These are phyloP conservation scores for Rhizophagus prolifer DNA, from an alignment of 192 early-diverging fungal species.

Conservation along the genomic window DNA sequence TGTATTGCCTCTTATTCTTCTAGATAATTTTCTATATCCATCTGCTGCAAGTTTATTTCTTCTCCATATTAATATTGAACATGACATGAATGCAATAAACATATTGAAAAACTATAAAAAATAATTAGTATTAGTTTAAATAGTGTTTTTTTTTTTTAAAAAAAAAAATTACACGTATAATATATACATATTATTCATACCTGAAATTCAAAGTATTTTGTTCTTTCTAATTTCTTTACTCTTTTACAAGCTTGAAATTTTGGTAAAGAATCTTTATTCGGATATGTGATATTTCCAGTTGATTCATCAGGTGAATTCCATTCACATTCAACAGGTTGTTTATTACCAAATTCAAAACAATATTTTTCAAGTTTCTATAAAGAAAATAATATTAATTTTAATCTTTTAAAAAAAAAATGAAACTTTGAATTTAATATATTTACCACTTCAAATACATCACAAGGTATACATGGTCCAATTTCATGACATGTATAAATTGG, in stretches of 20 bases:
- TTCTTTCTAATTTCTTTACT: background rate
- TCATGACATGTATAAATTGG: no score
- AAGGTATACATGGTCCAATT: no score
- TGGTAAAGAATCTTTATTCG: background rate
- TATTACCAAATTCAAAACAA: slow-evolving; percentile 11
- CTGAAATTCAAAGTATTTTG: slow-evolving; percentile 20
- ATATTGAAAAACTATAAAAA: slow-evolving; percentile 16
- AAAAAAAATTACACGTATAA: no score
- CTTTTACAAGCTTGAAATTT: slow-evolving; percentile 10
- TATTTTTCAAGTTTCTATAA: background rate
- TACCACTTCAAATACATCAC: no score
- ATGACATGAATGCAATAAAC: background rate
- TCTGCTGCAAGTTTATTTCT: slow-evolving; percentile 7
- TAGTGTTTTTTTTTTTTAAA: no score
- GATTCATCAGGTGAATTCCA: background rate
- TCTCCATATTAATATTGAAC: background rate
- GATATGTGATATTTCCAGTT: background rate
- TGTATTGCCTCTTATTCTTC: slow-evolving; percentile 6
- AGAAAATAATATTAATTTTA: background rate
- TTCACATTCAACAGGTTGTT: background rate
- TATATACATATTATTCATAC: no score
- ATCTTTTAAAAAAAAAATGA: background rate
- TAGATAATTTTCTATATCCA: slow-evolving; percentile 16
- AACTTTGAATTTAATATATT: no score
- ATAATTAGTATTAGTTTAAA: no score